Base-by-base conservation (phyloP, 495 filamentous ascomycete genomes). In the Podospora tetraspora region DNA sequence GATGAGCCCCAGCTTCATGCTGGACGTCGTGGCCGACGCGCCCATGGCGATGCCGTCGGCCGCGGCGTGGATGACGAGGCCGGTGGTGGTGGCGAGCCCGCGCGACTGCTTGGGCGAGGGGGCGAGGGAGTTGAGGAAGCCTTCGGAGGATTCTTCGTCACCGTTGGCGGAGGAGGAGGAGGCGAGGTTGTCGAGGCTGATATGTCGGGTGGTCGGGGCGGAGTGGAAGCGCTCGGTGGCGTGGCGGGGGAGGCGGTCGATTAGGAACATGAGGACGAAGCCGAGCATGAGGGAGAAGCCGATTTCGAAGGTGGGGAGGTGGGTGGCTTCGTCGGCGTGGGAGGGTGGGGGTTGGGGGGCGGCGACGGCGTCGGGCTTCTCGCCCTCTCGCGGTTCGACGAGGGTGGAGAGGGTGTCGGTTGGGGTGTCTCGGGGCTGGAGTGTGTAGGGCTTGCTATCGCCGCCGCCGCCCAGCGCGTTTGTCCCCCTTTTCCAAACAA, bases 11-110 rank as follows among this genome's bases (percentile, higher is more conserved):
- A 98, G 80, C 19, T 89, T 90, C 57, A 86, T 86, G 69, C 90
- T 87, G 21, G 89, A 84, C n/a, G 83, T 84, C 22, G 88, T 89
- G 11, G 88, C 86, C 0, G 92, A 95, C 24, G 95, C 95, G 4
- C 95, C 95, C 72, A 99, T 87, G 0, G 95, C 95, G 61, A 99
- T 97, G 3, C 95, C 95, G 70, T 99, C 95, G n/a, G 95, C 95
- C 10, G 91, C 90, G 1, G 96, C 92, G 72, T 99, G 95, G 68
- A 99, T 98, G n/a, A 97, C 91, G 29, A 99, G 82, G 1, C 95
- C 95, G 0, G 90, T 89, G 16, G 95, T 99, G 0, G 94, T 98
- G 22, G 96, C 85, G 12, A 87, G 72, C 56, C 81, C 83, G 60
- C 84, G 80, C 1, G 80, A 78, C 64, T 85, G 84, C 66, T 85